Conservation (phyloP, 768 basidiomycete genomes). For the Agaricus subrufescens region DNA sequence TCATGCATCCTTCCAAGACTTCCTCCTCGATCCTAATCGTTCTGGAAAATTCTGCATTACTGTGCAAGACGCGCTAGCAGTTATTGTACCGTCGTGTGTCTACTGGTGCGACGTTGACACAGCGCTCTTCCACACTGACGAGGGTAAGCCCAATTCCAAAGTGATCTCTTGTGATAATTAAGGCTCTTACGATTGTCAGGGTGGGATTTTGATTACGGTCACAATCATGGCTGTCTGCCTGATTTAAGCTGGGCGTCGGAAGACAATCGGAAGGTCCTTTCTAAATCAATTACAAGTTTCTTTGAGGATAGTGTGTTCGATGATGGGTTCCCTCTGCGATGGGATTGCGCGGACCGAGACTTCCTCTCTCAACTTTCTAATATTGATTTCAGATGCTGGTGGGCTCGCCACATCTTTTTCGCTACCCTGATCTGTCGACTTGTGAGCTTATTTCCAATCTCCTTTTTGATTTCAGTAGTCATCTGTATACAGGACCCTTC, state of each 20-base stretch:
- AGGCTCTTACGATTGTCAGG: not conserved
- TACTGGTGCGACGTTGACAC: not conserved
- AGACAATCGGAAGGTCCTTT: not conserved
- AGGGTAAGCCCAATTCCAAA: not conserved
- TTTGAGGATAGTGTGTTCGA: too few species aligned
- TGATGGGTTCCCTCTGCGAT: too few species aligned
- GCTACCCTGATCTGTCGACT: not conserved
- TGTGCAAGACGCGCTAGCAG: not conserved
- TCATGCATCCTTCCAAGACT: constrained; percentile 4
- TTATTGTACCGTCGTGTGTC: not conserved
- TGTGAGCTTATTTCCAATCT: too few species aligned
- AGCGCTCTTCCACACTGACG: not conserved
- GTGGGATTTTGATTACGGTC: not conserved
- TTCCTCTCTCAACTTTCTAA: not conserved
- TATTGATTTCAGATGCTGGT: not conserved
- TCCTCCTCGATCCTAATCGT: not conserved
- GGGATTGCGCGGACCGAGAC: not conserved
- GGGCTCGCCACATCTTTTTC: not conserved
- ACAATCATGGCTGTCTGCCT: not conserved
- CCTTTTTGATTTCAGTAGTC: too few species aligned
- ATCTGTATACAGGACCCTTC: not conserved
- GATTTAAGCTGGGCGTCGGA: not conserved
- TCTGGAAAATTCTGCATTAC: not conserved
- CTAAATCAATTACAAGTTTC: too few species aligned
- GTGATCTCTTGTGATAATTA: not conserved